Conservation (phyloP, 495 filamentous ascomycete species). For the Penicillium simplicissimum region DNA sequence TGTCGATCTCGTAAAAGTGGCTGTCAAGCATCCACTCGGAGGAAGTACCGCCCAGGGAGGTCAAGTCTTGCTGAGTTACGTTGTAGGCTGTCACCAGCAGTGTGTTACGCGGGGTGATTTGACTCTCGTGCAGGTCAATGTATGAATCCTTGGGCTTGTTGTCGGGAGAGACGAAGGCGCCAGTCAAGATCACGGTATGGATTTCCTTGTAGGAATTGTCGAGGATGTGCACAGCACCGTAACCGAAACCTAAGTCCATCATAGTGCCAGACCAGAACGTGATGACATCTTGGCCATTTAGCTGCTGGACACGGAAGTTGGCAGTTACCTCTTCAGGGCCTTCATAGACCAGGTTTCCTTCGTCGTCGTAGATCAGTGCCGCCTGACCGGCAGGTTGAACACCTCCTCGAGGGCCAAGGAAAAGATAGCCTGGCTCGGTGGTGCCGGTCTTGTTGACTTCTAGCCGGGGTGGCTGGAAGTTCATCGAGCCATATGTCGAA, state of each 20-base stretch:
- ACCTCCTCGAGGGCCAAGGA: slow-evolving; percentile 37
- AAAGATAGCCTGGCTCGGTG: slow-evolving; percentile 37
- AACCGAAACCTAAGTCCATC: slow-evolving; percentile 35
- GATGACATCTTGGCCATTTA: slow-evolving; percentile 35
- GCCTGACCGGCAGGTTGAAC: slow-evolving; percentile 29
- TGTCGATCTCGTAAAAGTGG: slow-evolving; percentile 48
- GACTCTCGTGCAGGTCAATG: slow-evolving; percentile 51
- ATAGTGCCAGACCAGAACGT: slow-evolving; percentile 42
- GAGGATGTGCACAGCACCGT: slow-evolving; percentile 39
- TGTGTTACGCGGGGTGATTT: slow-evolving; percentile 49
- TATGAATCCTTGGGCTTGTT: slow-evolving; percentile 30
- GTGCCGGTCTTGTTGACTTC: slow-evolving; percentile 32
- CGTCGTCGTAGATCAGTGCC: slow-evolving; percentile 40
- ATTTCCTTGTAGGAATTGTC: slow-evolving; percentile 43
- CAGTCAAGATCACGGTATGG: slow-evolving; percentile 34
- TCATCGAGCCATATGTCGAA: slow-evolving; percentile 28
- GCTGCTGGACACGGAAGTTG: slow-evolving; percentile 37
- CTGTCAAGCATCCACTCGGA: slow-evolving; percentile 50
- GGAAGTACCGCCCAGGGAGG: slow-evolving; percentile 34
- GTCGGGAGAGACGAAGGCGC: slow-evolving; percentile 33
- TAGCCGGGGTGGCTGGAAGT: slow-evolving; percentile 32
- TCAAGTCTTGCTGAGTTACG: slow-evolving; percentile 49
- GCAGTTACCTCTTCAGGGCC: slow-evolving; percentile 36
- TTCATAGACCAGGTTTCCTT: slow-evolving; percentile 37
- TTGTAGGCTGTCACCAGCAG: slow-evolving; percentile 58